Evolutionary conservation across 2,329 filamentous ascomycete species (phyloP), one percentile per base, ranked within the genome.

Genomic region (Neoascochyta sp.): DNA sequence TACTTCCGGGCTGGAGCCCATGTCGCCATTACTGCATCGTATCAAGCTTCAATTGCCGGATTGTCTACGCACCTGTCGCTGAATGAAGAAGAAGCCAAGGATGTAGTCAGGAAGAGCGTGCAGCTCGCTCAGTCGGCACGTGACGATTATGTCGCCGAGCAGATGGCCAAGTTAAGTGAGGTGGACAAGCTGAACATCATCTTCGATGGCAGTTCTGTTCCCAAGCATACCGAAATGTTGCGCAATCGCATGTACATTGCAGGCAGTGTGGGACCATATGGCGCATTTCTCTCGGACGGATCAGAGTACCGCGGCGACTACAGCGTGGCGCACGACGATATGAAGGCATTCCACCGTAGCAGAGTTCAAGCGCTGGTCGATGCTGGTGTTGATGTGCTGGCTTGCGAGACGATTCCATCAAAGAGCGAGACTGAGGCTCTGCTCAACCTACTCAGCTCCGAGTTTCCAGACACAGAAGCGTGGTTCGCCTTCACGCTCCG

Each of bases 181-280:
- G 15, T 22, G 16, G 30, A 29, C 16, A 31, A 19, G 11, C 22
- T 32, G 5, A 16, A 34, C 4, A 24, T 29, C 10, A 9, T 7
- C 8, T 22, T n/a, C 12, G 14, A 34, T 12, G 17, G 31, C 11
- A 8, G 7, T 4, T 17, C 14, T 2, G 8, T 25, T 5, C 12
- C 20, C 7, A 16, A 23, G 11, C 5, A 33, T 12, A 21, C 31
- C 12, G 29, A 24, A 13, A n/a, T 8, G 8, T 28, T 29, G 4
- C 29, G 29, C 9, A 27, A 27, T 9, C 28, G 37, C 9, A 21
- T 60, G 2, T 52, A 67, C 5, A 46, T 71, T 7, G 69, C 68
- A 4, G 69, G 68, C 4, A 66, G 61, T 30, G 64, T 71, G 5
- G 69, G 69, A 0, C 69, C 69, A 2, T 71, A 70, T 32, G 69